A percentile compares a stretch with the other conserved stretches of the same genome.
These are phyloP conservation scores for Ustilaginoidea virens DNA, from an alignment of 2,329 filamentous ascomycete genomes.

Conservation along the genomic window DNA sequence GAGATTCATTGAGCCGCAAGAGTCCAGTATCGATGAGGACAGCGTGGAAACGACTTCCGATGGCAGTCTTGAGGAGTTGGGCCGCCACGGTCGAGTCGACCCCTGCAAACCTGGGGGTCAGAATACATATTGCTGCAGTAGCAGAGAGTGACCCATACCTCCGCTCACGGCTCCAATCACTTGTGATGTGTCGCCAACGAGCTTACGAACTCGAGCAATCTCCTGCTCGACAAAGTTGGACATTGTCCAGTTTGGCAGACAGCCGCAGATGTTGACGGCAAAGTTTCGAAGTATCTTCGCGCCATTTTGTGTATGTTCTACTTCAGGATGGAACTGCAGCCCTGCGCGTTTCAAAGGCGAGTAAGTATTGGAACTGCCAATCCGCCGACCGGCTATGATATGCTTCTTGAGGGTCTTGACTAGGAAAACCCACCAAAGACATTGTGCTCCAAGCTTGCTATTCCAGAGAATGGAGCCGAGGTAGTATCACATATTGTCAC, in stretches of 20 bases:
- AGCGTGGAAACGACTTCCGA: conserved; percentile 43
- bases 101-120: too few relatives aligned
- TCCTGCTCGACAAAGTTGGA: conserved; percentile 67
- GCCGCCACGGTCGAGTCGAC: conserved; percentile 84
- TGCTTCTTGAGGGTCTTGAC: too few relatives aligned
- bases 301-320: conserved; percentile 41
- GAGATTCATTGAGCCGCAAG: conserved; percentile 73
- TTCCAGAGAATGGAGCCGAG: conserved; percentile 65
- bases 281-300: conserved; percentile 68
- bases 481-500: conserved; percentile 56
- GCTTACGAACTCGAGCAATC: conserved; percentile 60
- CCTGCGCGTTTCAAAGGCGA: too few relatives aligned
- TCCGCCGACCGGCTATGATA: too few relatives aligned
- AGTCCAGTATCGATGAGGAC: conserved; percentile 72
- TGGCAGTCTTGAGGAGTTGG: conserved; percentile 73
- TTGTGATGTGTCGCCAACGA: conserved; percentile 70
- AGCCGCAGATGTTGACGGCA: conserved; percentile 65
- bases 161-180: conserved; percentile 53
- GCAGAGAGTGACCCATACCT: conserved; percentile 39
- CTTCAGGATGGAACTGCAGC: conserved; percentile 83
- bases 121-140: too few relatives aligned
- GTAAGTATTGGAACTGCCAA: too few relatives aligned
- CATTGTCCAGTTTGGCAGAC: conserved; percentile 72
- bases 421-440: conserved; percentile 32
- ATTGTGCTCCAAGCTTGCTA: too few relatives aligned